These are phyloP conservation scores for Polyrhizophydium stewartii DNA, from an alignment of 371 early-diverging fungal species.

Conservation along the genomic window DNA sequence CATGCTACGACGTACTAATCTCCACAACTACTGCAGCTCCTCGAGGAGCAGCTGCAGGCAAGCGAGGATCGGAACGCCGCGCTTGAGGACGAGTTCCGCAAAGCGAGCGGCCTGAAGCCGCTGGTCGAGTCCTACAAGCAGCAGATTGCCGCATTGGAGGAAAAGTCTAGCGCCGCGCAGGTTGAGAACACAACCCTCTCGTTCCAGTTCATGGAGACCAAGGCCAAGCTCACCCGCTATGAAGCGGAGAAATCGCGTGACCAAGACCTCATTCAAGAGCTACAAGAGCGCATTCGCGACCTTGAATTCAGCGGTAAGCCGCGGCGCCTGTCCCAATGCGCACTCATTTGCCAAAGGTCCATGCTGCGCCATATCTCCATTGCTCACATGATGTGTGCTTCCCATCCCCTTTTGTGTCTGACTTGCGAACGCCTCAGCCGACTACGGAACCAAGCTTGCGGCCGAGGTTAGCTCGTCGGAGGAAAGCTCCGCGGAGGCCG, in stretches of 20 bases:
- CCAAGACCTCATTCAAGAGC: constrained; percentile 1
- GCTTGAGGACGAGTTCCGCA: constrained; percentile 84
- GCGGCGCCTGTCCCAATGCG: too few relatives aligned
- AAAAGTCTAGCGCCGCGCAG: constrained; percentile 59
- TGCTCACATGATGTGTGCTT: too few relatives aligned
- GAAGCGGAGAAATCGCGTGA: constrained; percentile 51
- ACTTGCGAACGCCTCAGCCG: too few relatives aligned
- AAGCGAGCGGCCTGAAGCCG: constrained; percentile 70
- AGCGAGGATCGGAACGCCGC: constrained; percentile 62
- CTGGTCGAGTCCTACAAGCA: constrained; percentile 85
- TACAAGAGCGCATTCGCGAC: constrained; percentile 63
- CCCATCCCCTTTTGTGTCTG: too few relatives aligned
- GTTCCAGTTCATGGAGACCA: constrained; percentile 61
- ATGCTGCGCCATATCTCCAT: too few relatives aligned
- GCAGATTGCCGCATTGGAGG: constrained; percentile 69
- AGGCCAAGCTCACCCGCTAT: constrained; percentile 57
- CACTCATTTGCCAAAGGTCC: too few relatives aligned
- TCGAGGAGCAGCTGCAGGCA: constrained; percentile 75
- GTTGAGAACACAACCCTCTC: constrained; percentile 70
- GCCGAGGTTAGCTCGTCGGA: too few relatives aligned
- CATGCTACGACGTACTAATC: too few relatives aligned
- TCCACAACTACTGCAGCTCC: background rate
- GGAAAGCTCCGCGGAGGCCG: too few relatives aligned
- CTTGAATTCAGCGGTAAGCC: constrained; percentile 46
- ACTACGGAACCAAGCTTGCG: too few relatives aligned